A percentile compares a stretch with the other conserved stretches of the same genome.
phyloP scores from a whole-genome alignment of 139 green algal genomes.

The Chloropicon primus region DNA sequence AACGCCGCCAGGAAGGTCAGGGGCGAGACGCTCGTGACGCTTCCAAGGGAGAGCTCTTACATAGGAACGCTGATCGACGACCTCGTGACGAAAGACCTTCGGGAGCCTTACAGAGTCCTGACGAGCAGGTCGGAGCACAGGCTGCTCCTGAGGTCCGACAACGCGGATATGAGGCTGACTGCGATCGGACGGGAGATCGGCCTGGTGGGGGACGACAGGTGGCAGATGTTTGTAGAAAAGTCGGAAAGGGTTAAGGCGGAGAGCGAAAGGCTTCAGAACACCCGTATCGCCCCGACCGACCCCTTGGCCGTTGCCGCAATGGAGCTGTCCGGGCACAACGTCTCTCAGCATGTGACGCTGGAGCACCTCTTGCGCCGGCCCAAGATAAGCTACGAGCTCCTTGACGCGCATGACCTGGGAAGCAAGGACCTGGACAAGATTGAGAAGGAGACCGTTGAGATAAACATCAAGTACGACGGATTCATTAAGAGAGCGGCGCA shows the following conservation, averaged over 20 bases:
- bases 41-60: constrained; percentile 69
- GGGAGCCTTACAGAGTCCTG: constrained; percentile 95
- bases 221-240: constrained; percentile 48
- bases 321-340: constrained; percentile 36
- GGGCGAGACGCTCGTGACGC: constrained; percentile 25
- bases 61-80: constrained; percentile 93
- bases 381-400: constrained; percentile 70
- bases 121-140: constrained; percentile 82
- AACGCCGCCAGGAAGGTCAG: constrained; percentile 69
- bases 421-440: neutral
- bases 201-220: constrained; percentile 67
- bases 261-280: constrained; percentile 39
- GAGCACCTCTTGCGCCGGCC: constrained; percentile 75
- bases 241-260: constrained; percentile 39
- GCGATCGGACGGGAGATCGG: constrained; percentile 69
- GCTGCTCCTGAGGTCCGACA: constrained; percentile 83
- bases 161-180: constrained; percentile 84
- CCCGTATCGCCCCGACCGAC: constrained; percentile 28
- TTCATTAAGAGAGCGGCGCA: constrained; percentile 68
- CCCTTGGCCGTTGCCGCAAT: constrained; percentile 29
- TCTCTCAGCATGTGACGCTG: constrained; percentile 31
- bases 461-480: constrained; percentile 91
- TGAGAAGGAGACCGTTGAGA: constrained; percentile 80
- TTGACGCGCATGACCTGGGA: constrained; percentile 40
- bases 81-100: constrained; percentile 88